These are phyloP conservation scores for barley (Hordeum vulgare) DNA, from an alignment of 176 grass and related monocot species.

Conservation along the genomic window MorexV3_pseudomolecules_assembly NC_058520.1:398296318-398296817, in stretches of 20 bases:
- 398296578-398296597: background rate
- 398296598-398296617: background rate
- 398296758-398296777: background rate
- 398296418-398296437: slow-evolving; percentile 25
- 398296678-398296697: background rate
- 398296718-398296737: background rate
- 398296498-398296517: background rate
- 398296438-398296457: background rate
- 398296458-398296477: background rate
- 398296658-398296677: background rate
- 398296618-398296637: no score
- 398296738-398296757: background rate
- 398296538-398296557: background rate
- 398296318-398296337: background rate
- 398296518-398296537: background rate
- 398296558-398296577: background rate
- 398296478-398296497: background rate
- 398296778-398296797: background rate
- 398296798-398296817: background rate
- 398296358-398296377: background rate
- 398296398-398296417: background rate
- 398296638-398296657: background rate
- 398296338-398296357: background rate
- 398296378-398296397: background rate
- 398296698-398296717: background rate